phyloP scores from a whole-genome alignment of 768 basidiomycete species.

The Suillus plorans region DNA sequence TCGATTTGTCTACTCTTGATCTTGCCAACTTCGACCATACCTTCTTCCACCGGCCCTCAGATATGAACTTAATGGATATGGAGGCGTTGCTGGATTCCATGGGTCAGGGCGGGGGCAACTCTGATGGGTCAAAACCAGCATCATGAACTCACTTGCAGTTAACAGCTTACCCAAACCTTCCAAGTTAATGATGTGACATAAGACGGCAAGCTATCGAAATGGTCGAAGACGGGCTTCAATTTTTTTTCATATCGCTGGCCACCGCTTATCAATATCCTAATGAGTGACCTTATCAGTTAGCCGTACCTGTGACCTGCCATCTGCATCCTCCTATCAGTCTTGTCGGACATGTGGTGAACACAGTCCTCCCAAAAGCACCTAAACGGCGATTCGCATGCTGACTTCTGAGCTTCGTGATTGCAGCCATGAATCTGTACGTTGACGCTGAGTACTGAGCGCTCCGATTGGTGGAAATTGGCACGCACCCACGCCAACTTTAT shows the following conservation, averaged over 20 bases:
- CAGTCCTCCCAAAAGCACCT: background rate
- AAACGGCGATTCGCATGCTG: background rate
- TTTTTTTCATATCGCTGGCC: background rate
- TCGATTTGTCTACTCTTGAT: constrained; percentile 52
- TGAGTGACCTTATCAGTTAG: background rate
- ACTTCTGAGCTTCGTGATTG: background rate
- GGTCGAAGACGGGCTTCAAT: background rate
- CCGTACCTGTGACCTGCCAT: background rate
- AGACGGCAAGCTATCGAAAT: background rate
- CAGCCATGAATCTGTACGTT: background rate
- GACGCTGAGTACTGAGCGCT: background rate
- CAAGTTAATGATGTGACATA: background rate
- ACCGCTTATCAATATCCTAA: background rate
- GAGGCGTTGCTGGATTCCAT: constrained; percentile 49
- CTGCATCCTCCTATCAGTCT: background rate
- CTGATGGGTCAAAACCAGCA: constrained; percentile 24
- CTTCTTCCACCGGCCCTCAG: constrained; percentile 42
- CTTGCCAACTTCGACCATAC: constrained; percentile 42
- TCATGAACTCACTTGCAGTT: constrained; percentile 11
- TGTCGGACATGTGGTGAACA: background rate
- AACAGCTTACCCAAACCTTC: background rate
- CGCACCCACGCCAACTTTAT: too few species aligned
- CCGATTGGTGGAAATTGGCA: background rate
- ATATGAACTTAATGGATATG: constrained; percentile 53
- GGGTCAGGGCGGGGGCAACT: constrained; percentile 26